These are phyloP conservation scores for Aspergillus sp. DNA, from an alignment of 2,329 filamentous ascomycete genomes.

Conservation along the genomic window DNA sequence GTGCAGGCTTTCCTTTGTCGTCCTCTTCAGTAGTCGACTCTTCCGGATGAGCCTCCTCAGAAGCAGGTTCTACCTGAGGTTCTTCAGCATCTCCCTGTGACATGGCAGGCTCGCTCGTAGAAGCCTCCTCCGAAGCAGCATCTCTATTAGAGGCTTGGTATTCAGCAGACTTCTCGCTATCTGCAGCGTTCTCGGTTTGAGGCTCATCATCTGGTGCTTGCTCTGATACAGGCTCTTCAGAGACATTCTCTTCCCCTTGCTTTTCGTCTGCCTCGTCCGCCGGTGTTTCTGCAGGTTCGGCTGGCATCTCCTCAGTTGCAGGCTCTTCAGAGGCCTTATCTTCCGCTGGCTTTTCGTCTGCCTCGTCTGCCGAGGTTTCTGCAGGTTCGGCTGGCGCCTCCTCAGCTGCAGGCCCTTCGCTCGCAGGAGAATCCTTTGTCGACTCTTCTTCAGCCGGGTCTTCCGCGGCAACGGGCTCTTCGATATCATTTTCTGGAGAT, in stretches of 20 bases:
- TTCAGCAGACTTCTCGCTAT: too few relatives aligned
- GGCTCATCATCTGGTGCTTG: too few relatives aligned
- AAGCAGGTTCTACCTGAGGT: slow-evolving; percentile 7
- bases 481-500: background rate
- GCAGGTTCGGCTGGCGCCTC: slow-evolving; percentile 1
- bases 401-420: slow-evolving; percentile 8
- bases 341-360: slow-evolving; percentile 8
- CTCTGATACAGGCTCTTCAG: too few relatives aligned
- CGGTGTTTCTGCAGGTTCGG: slow-evolving; percentile 5
- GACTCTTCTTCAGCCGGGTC: slow-evolving; percentile 5
- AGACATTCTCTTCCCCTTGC: slow-evolving; percentile 4
- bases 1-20: slow-evolving; percentile 8
- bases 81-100: slow-evolving; percentile 7
- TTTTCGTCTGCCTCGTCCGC: slow-evolving; percentile 8
- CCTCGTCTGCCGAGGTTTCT: slow-evolving; percentile 7
- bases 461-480: slow-evolving; percentile 5
- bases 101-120: slow-evolving; percentile 6
- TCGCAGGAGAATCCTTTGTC: slow-evolving; percentile 7
- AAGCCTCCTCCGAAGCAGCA: slow-evolving; percentile 1
- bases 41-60: slow-evolving; percentile 9
- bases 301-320: slow-evolving; percentile 9
- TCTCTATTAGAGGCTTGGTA: background rate
- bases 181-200: too few relatives aligned
- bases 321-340: slow-evolving; percentile 9
- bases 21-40: slow-evolving; percentile 10